Conservation (phyloP, 345 rosid species). For the Dipteronia dyeriana region DNA sequence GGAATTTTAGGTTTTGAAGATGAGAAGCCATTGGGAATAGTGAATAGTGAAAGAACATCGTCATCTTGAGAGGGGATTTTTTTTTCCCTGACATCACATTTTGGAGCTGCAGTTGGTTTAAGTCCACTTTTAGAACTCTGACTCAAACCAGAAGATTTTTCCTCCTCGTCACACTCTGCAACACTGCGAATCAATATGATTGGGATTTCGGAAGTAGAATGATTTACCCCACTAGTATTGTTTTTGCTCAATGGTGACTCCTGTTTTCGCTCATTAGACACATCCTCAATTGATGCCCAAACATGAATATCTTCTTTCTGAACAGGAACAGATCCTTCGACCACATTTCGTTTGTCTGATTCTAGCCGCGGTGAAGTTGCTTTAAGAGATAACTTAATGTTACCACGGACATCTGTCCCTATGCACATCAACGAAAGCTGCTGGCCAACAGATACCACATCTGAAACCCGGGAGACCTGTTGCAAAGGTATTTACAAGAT, state of each 20-base stretch:
- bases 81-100: slow-evolving; percentile 27
- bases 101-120: slow-evolving; percentile 29
- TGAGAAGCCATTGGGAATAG: slow-evolving; percentile 21
- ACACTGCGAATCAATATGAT: slow-evolving; percentile 75
- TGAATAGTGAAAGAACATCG: slow-evolving; percentile 21
- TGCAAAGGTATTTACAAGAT: slow-evolving; percentile 19
- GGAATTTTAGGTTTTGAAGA: slow-evolving; percentile 24
- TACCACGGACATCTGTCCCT: slow-evolving; percentile 94
- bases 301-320: slow-evolving; percentile 40
- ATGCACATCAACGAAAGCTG: slow-evolving; percentile 79
- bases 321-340: slow-evolving; percentile 38
- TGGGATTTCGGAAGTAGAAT: slow-evolving; percentile 44
- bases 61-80: slow-evolving; percentile 15
- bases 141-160: slow-evolving; percentile 40
- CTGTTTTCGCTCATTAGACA: slow-evolving; percentile 40
- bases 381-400: slow-evolving; percentile 85
- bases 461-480: slow-evolving; percentile 85
- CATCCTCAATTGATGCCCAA: slow-evolving; percentile 43
- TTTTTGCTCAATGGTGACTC: slow-evolving; percentile 21
- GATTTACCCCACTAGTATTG: slow-evolving; percentile 18
- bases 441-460: slow-evolving; percentile 75
- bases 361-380: slow-evolving; percentile 45
- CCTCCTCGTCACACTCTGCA: slow-evolving; percentile 86
- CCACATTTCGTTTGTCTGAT: slow-evolving; percentile 27
- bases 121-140: slow-evolving; percentile 35